These are phyloP conservation scores for Citrus sp. DNA, from an alignment of 345 rosid species.

Conservation along the genomic window DNA sequence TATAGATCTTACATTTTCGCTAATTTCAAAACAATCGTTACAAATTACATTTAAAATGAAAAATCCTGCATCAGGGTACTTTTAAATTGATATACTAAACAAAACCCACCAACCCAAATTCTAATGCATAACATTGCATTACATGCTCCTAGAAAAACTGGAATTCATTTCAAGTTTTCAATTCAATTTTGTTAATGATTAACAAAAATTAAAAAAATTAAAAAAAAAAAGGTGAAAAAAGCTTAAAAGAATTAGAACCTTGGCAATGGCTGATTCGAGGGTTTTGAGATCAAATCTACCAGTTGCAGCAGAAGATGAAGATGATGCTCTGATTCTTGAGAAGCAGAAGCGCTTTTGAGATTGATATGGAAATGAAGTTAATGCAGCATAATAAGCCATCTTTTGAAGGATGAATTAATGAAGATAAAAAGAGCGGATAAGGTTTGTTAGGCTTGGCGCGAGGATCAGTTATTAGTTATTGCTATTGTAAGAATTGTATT, in stretches of 20 bases:
- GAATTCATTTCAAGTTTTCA: not conserved
- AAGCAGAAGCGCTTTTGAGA: conserved; percentile 3
- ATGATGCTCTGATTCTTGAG: conserved; percentile 34
- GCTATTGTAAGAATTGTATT: not conserved
- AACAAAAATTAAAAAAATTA: not conserved
- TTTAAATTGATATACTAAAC: not conserved
- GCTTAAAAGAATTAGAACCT: conserved; percentile 33
- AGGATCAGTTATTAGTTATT: not conserved
- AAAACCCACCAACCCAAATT: not conserved
- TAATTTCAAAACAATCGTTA: not conserved
- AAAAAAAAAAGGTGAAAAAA: not conserved
- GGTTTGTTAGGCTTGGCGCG: not conserved
- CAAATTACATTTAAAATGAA: not conserved
- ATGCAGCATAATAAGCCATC: conserved; percentile 7
- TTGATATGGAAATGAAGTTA: conserved; percentile 10
- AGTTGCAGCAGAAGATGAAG: conserved; percentile 34
- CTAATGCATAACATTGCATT: not conserved
- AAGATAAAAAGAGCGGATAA: not conserved
- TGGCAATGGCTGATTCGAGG: conserved; percentile 67
- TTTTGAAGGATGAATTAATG: not conserved
- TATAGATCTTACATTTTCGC: not conserved
- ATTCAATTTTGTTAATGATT: not conserved
- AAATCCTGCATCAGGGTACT: not conserved
- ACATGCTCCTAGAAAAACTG: not conserved
- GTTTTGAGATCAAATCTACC: conserved; percentile 47